A percentile compares a stretch with the other conserved stretches of the same genome.
phyloP scores from a whole-genome alignment of 2,329 filamentous ascomycete genomes.

The Emergomyces pasteurianus region DNA sequence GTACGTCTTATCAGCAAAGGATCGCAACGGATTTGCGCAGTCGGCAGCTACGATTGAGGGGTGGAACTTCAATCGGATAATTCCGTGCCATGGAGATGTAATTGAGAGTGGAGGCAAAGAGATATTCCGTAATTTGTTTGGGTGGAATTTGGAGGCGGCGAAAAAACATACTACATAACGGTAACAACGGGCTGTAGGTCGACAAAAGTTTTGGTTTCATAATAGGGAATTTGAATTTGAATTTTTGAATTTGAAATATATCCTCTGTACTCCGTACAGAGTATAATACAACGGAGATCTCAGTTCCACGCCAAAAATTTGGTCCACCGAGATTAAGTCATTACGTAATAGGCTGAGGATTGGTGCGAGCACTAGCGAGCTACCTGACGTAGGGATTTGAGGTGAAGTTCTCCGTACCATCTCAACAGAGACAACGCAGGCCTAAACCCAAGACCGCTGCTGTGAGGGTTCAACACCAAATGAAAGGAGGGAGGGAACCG shows the following conservation, averaged over 20 bases:
- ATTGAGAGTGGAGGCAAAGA: constrained; percentile 64
- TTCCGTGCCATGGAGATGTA: constrained; percentile 89
- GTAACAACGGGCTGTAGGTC: neutral
- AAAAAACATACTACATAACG: neutral
- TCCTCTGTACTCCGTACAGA: neutral
- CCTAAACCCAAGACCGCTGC: neutral
- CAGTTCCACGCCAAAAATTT: no score
- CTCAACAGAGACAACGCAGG: neutral
- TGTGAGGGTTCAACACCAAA: neutral
- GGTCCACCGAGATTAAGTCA: neutral
- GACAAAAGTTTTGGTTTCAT: neutral
- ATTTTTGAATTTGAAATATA: neutral
- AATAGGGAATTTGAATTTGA: neutral
- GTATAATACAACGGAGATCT: no score
- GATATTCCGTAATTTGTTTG: constrained; percentile 64
- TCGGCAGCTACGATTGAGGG: constrained; percentile 55
- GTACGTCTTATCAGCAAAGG: constrained; percentile 53
- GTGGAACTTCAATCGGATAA: constrained; percentile 77
- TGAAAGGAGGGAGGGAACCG: neutral
- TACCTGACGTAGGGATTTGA: neutral
- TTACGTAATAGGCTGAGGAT: neutral
- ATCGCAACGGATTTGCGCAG: constrained; percentile 57
- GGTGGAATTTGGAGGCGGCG: constrained; percentile 57
- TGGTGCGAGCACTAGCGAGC: neutral
- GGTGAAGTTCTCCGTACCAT: neutral